Evolutionary conservation across 148 eudicot genomes (phyloP).

Genomic region (Diospyros kaki): DNA sequence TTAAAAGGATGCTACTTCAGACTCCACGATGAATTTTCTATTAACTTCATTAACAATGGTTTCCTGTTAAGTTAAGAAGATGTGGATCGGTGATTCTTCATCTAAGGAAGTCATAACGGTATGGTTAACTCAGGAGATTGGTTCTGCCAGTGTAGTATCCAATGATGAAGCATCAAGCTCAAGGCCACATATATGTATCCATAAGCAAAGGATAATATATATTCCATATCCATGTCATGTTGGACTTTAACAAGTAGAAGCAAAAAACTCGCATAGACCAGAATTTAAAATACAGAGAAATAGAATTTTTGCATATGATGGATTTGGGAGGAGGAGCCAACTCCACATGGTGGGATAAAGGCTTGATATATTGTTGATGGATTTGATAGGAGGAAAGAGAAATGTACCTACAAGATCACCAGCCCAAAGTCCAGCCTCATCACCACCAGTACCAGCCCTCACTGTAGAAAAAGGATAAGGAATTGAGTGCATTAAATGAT

Average conservation of each 20-base stretch:
- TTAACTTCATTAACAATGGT: neutral
- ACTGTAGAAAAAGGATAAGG: constrained; percentile 43
- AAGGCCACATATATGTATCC: neutral
- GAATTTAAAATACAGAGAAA: neutral
- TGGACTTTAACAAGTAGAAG: constrained; percentile 10
- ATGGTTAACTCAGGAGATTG: neutral
- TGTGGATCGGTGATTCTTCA: too few species aligned
- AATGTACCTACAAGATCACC: constrained; percentile 99
- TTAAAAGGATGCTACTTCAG: neutral
- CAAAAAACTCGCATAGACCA: neutral
- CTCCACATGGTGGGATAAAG: too few species aligned
- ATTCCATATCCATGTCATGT: neutral
- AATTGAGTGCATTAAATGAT: constrained; percentile 3
- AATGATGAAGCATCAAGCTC: constrained; percentile 5
- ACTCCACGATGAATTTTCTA: neutral
- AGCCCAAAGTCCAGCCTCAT: constrained; percentile 99
- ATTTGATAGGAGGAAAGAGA: constrained; percentile 24
- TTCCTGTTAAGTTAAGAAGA: neutral
- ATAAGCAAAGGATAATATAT: neutral
- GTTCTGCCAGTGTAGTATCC: neutral
- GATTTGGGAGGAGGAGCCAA: neutral
- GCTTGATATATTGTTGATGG: too few species aligned
- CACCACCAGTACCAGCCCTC: constrained; percentile 99
- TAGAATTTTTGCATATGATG: neutral
- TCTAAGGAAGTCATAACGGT: too few species aligned